Evolutionary conservation across 768 basidiomycete species (phyloP), one percentile per base, ranked within the genome.

Genomic region (Mycena filopes): DNA sequence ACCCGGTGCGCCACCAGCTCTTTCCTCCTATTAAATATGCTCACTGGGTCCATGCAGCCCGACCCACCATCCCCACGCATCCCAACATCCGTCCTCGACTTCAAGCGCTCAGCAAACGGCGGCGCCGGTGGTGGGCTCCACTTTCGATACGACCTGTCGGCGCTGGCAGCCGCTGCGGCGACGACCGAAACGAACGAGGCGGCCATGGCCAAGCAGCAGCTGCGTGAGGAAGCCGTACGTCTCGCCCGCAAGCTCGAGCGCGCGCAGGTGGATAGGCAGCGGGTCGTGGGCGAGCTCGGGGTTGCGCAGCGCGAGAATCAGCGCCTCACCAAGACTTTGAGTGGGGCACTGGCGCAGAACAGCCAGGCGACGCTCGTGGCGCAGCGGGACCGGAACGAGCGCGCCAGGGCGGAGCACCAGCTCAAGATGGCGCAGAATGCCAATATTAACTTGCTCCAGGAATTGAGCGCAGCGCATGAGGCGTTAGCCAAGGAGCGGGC

Each of bases 11-110:
- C 45, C 29, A 7, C 4, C 53, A 20, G 26, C 10, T 28, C 46
- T 7, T 28, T 16, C 8, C 4, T 3, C 1, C 48, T 29, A 23
- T 28, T 48, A 20, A 56, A n/a, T n/a, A n/a, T n/a, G n/a, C n/a
- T 3, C 16, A 26, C 40, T 10, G 15, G 23, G 10, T 23, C 7
- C 29, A 46, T 23, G 20, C 23, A 60, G 50, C 16, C 46, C 6
- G 21, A 23, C n/a, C 12, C 33, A 20, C 28, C 49, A 6, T 11
- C 53, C 1, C 64, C 38, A 1, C 26, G 33, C 16, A 51, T 66
- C 29, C 65, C 65, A 18, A 50, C 58, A 36, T 55, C 59, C 31
- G 58, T 66, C 41, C 16, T 66, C 29, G 65, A 66, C 2, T 61
- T 31, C 38, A 58, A 50, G 46, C 59, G 65, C 47, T 20, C 55